These are phyloP conservation scores for Schizopora paradoxa DNA, from an alignment of 1,284 basidiomycete species.

Conservation along the genomic window DNA sequence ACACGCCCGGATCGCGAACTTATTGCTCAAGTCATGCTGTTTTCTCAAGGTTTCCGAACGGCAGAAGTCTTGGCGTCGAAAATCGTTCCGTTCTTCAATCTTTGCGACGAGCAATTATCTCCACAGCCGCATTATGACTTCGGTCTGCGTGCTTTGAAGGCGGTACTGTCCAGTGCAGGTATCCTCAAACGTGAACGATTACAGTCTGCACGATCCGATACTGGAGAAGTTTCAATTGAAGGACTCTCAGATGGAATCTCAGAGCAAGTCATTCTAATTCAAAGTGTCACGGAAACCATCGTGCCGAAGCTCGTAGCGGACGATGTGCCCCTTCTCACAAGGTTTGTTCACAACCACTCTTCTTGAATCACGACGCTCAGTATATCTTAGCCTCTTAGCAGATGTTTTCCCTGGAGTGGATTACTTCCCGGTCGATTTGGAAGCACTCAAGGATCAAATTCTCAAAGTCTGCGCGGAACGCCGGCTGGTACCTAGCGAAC, in stretches of 20 bases:
- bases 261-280: constrained; percentile 96
- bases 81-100: constrained; percentile 98
- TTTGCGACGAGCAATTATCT: constrained; percentile 95
- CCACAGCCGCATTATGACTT: constrained; percentile 99
- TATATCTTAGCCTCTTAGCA: constrained; percentile 66
- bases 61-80: constrained; percentile 95
- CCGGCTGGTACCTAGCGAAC: constrained; percentile 79
- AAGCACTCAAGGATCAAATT: constrained; percentile 81
- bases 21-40: constrained; percentile 98
- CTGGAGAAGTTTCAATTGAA: constrained; percentile 38
- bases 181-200: constrained; percentile 93
- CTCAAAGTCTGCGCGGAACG: constrained; percentile 83
- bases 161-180: constrained; percentile 94
- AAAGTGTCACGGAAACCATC: constrained; percentile 99
- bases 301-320: constrained; percentile 98
- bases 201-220: constrained; percentile 39
- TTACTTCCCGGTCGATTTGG: constrained; percentile 86
- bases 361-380: background rate
- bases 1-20: constrained; percentile 96
- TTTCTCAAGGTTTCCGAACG: constrained; percentile 98
- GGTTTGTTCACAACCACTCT: constrained; percentile 42
- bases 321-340: constrained; percentile 91
- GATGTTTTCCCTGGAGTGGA: constrained; percentile 98
- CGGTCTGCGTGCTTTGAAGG: constrained; percentile 95
- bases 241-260: constrained; percentile 67